Conservation (phyloP, 257 asterid species). For the Scutellaria baicalensis region DNA sequence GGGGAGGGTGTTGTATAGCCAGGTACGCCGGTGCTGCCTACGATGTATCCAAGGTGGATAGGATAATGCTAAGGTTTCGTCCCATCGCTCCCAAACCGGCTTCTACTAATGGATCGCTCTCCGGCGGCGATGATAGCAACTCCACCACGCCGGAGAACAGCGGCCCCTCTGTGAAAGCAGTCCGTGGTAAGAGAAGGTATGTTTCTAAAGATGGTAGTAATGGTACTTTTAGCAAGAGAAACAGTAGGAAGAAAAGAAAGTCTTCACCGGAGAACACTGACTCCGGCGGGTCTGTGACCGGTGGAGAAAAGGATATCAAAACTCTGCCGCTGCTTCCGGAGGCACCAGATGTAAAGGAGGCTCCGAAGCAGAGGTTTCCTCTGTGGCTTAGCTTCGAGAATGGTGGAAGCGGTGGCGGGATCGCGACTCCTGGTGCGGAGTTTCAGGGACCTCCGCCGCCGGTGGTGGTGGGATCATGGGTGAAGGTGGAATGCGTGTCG, state of each 20-base stretch:
- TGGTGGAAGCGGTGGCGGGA: background rate
- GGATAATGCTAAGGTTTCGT: conserved; percentile 61
- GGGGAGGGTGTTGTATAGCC: conserved; percentile 73
- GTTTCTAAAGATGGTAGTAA: conserved; percentile 14
- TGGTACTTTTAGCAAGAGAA: conserved; percentile 1
- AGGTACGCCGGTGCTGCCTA: conserved; percentile 44
- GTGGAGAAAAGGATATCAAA: conserved; percentile 21
- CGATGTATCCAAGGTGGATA: conserved; percentile 41
- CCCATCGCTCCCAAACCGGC: conserved; percentile 85
- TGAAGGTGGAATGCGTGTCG: conserved; percentile 45
- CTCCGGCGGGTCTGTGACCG: conserved; percentile 29
- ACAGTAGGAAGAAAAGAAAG: conserved; percentile 20
- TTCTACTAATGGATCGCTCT: conserved; percentile 12
- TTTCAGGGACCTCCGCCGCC: conserved; percentile 3
- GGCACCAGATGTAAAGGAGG: conserved; percentile 9
- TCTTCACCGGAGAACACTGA: conserved; percentile 24
- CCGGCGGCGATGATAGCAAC: conserved; percentile 11
- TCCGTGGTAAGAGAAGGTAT: conserved; percentile 38
- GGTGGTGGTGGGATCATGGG: conserved; percentile 33
- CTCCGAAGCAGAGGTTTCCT: conserved; percentile 16
- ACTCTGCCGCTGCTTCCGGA: conserved; percentile 43
- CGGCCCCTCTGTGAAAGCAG: background rate
- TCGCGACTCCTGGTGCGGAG: background rate
- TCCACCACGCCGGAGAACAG: conserved; percentile 21
- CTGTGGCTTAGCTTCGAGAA: conserved; percentile 44